Evolutionary conservation across 495 filamentous ascomycete genomes (phyloP), one percentile per base, ranked within the genome.

Genomic region (Hyaloscypha bicolor): DNA sequence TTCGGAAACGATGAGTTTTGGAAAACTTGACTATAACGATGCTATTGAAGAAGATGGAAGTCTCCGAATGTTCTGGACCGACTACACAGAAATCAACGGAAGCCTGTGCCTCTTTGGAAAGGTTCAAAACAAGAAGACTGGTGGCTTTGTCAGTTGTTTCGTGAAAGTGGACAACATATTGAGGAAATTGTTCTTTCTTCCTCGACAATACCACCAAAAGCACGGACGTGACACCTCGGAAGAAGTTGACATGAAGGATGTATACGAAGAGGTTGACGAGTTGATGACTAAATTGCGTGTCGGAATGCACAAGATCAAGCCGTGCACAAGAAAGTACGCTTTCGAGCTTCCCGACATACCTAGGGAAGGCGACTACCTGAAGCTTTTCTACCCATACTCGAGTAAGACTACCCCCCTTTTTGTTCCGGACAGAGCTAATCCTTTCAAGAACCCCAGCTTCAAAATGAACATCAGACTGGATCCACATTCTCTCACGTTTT

Each of bases 401-500:
- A 82, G 69, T 74, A 63, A 68, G 73, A 69, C 14, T 62, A 12
- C n/a, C 33, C 31, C 31, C 52, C 29, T 35, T 51, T n/a, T 30
- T 30, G 6, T 51, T 31, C 22, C 48, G 12, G 30, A 19, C 53
- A 37, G 67, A 65, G 29, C 22, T 56, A 70, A 57, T 53, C 45
- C 21, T 37, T 71, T 68, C 12, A 31, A 73, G 69, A 91, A 75
- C 83, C 85, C 63, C 82, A 87, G 33, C 78, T 96, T 31, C 65
- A 66, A 32, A 82, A 88, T 9, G 86, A 90, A 71, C 88, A 92
- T 71, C 75, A 87, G 58, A 86, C 81, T 65, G 95, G 96, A 22
- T 89, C 96, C 75, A 97, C 96, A 0, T 99, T 93, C 75, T 98
- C 96, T 4, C 90, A 91, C 60, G 93, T 96, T 52, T 99, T 99